Evolutionary conservation across 257 asterid species (phyloP).

Genomic region (Solanum chilense): DNA sequence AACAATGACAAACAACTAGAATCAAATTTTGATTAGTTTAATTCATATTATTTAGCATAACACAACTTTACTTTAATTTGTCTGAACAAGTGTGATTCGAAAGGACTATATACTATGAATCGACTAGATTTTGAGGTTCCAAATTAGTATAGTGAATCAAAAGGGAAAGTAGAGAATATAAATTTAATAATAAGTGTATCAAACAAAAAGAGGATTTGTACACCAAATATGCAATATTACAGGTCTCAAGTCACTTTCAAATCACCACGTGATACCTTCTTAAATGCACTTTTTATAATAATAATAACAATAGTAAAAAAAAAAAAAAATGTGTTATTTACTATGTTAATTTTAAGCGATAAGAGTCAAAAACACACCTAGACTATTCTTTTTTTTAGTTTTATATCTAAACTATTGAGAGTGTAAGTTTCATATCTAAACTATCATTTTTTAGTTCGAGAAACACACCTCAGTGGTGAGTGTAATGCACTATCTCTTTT

Average conservation of each 20-base stretch:
- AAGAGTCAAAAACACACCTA: too few relatives aligned
- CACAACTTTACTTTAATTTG: background rate
- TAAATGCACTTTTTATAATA: background rate
- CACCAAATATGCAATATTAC: background rate
- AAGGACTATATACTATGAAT: background rate
- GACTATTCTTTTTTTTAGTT: too few relatives aligned
- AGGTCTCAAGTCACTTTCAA: background rate
- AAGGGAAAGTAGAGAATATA: background rate
- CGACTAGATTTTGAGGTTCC: background rate
- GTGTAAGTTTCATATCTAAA: too few relatives aligned
- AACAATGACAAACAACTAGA: background rate
- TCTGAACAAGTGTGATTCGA: background rate
- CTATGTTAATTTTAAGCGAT: background rate
- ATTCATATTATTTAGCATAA: background rate
- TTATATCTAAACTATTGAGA: too few relatives aligned
- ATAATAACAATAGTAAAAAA: too few relatives aligned
- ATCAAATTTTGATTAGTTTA: background rate
- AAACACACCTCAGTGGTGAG: too few relatives aligned
- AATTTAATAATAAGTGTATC: background rate
- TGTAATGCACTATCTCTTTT: too few relatives aligned
- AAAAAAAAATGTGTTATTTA: too few relatives aligned
- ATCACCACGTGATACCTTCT: background rate
- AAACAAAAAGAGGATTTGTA: background rate
- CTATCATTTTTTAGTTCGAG: too few relatives aligned
- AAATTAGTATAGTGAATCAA: background rate